These are phyloP conservation scores for Penicillium lividum DNA, from an alignment of 495 filamentous ascomycete genomes.

Conservation along the genomic window DNA sequence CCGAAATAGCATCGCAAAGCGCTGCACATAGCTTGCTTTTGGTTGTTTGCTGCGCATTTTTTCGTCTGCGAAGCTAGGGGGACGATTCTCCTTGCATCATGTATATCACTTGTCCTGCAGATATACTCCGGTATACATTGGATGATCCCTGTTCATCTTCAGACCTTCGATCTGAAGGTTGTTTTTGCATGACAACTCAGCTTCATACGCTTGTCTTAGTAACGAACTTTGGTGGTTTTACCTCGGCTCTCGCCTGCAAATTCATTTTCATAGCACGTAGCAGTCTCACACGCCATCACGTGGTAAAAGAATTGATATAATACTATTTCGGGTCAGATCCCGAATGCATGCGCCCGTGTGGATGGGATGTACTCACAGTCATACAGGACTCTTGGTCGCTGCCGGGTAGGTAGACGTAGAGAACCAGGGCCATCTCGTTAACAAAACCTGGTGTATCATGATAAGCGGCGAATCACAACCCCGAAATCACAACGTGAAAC, in stretches of 20 bases:
- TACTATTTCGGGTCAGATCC: slow-evolving; percentile 44
- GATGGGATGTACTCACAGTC: slow-evolving; percentile 56
- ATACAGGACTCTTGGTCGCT: slow-evolving; percentile 74
- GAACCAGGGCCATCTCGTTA: slow-evolving; percentile 79
- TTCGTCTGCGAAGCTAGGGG: slow-evolving; percentile 26
- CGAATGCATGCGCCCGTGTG: too few relatives aligned
- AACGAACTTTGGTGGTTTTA: slow-evolving; percentile 23
- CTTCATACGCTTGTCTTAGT: slow-evolving; percentile 24
- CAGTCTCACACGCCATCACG: slow-evolving; percentile 16
- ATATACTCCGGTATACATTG: slow-evolving; percentile 14
- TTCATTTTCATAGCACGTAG: not conserved
- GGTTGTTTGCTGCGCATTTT: slow-evolving; percentile 22
- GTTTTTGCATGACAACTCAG: slow-evolving; percentile 13
- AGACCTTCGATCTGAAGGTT: slow-evolving; percentile 11
- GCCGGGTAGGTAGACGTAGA: slow-evolving; percentile 88
- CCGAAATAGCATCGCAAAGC: slow-evolving; percentile 21
- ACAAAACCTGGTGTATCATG: slow-evolving; percentile 50
- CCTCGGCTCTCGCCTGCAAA: not conserved
- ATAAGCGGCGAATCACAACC: not conserved
- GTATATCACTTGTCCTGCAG: slow-evolving; percentile 27
- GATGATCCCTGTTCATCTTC: slow-evolving; percentile 9
- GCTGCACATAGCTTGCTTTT: slow-evolving; percentile 32
- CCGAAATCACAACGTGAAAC: slow-evolving; percentile 18
- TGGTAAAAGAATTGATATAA: slow-evolving; percentile 58
- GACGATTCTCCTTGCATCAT: slow-evolving; percentile 28